Evolutionary conservation across 139 green algal genomes (phyloP).

Genomic region (Desmodesmus armatus): DNA sequence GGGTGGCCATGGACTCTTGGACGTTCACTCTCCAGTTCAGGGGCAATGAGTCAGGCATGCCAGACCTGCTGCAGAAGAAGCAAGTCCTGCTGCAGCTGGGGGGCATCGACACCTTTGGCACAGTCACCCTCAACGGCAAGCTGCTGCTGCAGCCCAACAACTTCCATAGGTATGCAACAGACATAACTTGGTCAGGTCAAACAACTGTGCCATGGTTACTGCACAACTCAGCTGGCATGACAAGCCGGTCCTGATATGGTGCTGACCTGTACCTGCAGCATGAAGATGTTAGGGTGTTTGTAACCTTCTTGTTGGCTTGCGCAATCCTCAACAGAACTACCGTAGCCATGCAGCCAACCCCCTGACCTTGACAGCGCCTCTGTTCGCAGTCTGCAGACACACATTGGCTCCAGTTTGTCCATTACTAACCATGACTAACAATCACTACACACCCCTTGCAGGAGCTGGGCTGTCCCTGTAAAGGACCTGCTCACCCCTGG

Average conservation of each 20-base stretch:
- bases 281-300: too few relatives aligned
- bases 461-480: slow-evolving; percentile 21
- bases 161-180: slow-evolving; percentile 63
- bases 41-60: not conserved
- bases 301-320: too few relatives aligned
- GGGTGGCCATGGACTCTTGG: slow-evolving; percentile 71
- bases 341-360: too few relatives aligned
- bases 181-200: too few relatives aligned
- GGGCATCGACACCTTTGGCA: slow-evolving; percentile 62
- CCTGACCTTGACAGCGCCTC: too few relatives aligned
- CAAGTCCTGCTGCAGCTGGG: slow-evolving; percentile 52
- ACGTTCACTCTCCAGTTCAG: slow-evolving; percentile 55
- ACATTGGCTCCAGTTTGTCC: too few relatives aligned
- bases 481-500: slow-evolving; percentile 8
- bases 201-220: too few relatives aligned
- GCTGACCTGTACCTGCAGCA: too few relatives aligned
- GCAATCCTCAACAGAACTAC: too few relatives aligned
- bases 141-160: slow-evolving; percentile 47
- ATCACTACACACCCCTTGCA: not conserved
- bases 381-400: too few relatives aligned
- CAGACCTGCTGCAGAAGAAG: not conserved
- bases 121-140: slow-evolving; percentile 63
- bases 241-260: too few relatives aligned
- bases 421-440: not conserved
- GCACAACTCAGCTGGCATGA: too few relatives aligned